A percentile compares a stretch with the other conserved stretches of the same genome.
Evolutionary conservation across 192 early-diverging fungal species (phyloP).

Genomic region (Cladochytrium replicatum): DNA sequence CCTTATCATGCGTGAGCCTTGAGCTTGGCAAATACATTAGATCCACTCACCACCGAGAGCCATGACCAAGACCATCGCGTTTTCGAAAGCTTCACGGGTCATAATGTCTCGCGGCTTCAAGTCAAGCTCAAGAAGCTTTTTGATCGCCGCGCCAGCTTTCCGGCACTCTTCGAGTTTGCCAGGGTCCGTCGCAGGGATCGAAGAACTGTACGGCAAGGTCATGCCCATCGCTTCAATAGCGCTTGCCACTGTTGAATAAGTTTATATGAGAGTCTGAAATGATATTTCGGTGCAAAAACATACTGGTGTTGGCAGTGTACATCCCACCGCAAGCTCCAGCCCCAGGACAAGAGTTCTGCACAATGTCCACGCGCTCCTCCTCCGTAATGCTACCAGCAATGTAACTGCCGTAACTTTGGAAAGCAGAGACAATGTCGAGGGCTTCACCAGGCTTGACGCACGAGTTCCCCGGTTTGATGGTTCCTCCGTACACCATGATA

Average conservation of each 20-base stretch:
- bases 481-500: constrained; percentile 97
- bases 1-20: too few relatives aligned
- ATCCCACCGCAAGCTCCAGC: constrained; percentile 98
- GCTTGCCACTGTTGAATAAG: constrained; percentile 75
- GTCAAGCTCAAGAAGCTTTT: constrained; percentile 78
- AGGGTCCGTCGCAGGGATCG: constrained; percentile 82
- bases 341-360: constrained; percentile 53
- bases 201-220: constrained; percentile 90
- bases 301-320: constrained; percentile 96
- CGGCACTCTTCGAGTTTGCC: constrained; percentile 85
- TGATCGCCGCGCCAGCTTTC: constrained; percentile 77
- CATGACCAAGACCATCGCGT: constrained; percentile 90
- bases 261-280: too few relatives aligned
- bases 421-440: constrained; percentile 93
- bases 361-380: constrained; percentile 58
- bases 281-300: too few relatives aligned
- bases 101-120: constrained; percentile 94
- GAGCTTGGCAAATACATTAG: background rate
- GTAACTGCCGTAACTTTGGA: constrained; percentile 94
- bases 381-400: constrained; percentile 85
- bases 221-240: constrained; percentile 97
- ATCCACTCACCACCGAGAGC: constrained; percentile 67
- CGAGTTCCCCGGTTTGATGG: constrained; percentile 66
- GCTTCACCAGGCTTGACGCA: constrained; percentile 61
- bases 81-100: constrained; percentile 92